Conservation (phyloP, 441 rosid genomes). For the Pelargonium cotyledonis region DNA sequence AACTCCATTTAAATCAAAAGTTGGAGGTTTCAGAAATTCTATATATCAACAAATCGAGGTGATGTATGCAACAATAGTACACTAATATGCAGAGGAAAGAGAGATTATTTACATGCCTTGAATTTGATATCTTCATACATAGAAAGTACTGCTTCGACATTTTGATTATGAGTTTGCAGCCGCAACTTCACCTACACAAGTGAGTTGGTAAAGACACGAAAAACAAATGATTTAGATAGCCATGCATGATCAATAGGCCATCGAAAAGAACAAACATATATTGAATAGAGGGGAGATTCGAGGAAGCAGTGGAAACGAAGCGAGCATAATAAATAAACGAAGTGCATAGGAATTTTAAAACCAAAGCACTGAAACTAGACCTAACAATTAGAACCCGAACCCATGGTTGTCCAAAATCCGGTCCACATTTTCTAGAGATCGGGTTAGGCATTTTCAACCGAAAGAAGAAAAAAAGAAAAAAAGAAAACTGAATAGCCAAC, state of each 20-base stretch:
- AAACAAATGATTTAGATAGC: not conserved
- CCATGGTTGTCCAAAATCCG: no score
- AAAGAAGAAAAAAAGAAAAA: no score
- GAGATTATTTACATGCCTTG: conserved; percentile 42
- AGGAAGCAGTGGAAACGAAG: not conserved
- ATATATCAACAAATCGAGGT: not conserved
- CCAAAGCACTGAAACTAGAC: conserved; percentile 9
- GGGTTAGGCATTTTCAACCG: no score
- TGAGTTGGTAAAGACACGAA: not conserved
- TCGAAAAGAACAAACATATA: not conserved
- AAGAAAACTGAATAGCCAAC: no score
- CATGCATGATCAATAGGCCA: not conserved
- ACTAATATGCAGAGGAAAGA: conserved; percentile 3
- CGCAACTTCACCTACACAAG: conserved; percentile 68
- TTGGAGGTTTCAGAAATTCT: no score
- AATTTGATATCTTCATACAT: conserved; percentile 57
- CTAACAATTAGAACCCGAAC: no score
- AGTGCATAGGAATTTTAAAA: not conserved
- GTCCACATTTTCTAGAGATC: no score
- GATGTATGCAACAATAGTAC: not conserved
- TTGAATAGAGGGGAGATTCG: not conserved
- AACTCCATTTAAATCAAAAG: no score
- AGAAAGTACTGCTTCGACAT: conserved; percentile 79
- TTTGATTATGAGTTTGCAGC: conserved; percentile 60
- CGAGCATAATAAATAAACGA: not conserved